Percentiles rank a stretch among this genome's conserved stretches.
Evolutionary conservation across 2,329 filamentous ascomycete species (phyloP).

Genomic region (Tolypocladium inflatum): DNA sequence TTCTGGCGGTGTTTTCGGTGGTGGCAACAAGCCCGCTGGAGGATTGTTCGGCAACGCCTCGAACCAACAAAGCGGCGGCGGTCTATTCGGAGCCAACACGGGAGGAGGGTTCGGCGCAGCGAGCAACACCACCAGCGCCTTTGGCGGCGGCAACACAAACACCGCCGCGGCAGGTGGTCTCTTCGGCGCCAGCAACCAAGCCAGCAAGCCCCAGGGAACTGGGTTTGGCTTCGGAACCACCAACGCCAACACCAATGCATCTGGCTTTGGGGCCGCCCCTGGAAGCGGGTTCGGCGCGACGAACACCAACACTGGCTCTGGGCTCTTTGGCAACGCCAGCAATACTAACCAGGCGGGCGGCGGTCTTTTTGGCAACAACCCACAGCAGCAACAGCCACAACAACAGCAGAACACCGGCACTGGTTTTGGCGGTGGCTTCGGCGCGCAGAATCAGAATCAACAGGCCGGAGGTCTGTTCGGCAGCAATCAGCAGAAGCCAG

Average conservation of each 20-base stretch:
- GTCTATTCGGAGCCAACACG: conserved; percentile 17
- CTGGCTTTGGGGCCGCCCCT: conserved; percentile 14
- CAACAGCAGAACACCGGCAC: conserved; percentile 16
- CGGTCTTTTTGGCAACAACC: conserved; percentile 34
- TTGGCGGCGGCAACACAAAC: conserved; percentile 18
- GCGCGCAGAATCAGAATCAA: conserved; percentile 19
- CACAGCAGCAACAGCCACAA: conserved; percentile 19
- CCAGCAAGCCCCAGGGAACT: conserved; percentile 23
- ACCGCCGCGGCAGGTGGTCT: conserved; percentile 23
- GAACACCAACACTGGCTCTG: conserved; percentile 15
- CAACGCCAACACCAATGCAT: conserved; percentile 13
- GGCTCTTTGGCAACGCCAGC: conserved; percentile 31
- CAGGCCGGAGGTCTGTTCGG: conserved; percentile 35
- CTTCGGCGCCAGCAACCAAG: conserved; percentile 30
- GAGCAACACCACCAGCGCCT: conserved; percentile 16
- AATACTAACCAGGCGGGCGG: conserved; percentile 25
- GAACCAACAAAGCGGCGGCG: conserved; percentile 9
- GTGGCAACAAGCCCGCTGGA: conserved; percentile 14
- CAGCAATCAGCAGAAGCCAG: conserved; percentile 28
- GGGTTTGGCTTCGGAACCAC: conserved; percentile 35
- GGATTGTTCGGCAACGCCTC: conserved; percentile 14
- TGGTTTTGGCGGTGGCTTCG: conserved; percentile 25
- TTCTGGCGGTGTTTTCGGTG: conserved; percentile 28
- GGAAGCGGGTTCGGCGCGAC: conserved; percentile 25
- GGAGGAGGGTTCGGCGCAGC: conserved; percentile 29